Evolutionary conservation across 2,329 filamentous ascomycete genomes (phyloP), one percentile per base, ranked within the genome.

Genomic region (Scedosporium dehoogii): DNA sequence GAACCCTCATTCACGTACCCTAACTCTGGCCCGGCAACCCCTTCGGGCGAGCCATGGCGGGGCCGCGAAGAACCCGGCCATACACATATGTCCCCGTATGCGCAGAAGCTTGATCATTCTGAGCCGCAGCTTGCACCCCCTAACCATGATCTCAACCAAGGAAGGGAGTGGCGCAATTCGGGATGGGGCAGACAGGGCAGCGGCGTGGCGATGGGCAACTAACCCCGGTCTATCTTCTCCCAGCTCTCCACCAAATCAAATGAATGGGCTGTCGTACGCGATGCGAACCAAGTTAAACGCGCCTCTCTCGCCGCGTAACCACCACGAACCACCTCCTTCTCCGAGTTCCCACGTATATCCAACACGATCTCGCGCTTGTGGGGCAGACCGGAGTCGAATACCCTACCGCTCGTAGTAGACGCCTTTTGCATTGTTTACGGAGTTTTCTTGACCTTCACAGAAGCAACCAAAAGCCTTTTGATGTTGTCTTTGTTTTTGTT

Each of bases 1-100:
- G 84, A 87, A 16, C 78, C 82, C n/a, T 72, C 77, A 12, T 67
- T 74, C 58, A 75, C 78, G 7, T 75, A 74, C 61, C 70, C 70
- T 57, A 72, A 42, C 58, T 60, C 65, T 9, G 46, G 46, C 23
- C 57, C 58, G 6, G 59, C 56, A 12, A 25, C 65, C 4, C 46
- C 60, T 4, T 38, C 60, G 7, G 29, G n/a, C 2, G 41, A 29
- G 4, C 27, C 12, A 21, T 62, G 46, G 46, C 42, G 59, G 16
- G 23, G 29, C 23, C 46, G 27, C 4, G 46, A 61, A 33, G 59
- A 61, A 9, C 14, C 48, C 5, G 14, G 18, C 18, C 27, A 29
- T 29, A 29, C 27, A 6, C 58, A 25, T 14, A n/a, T 21, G 23
- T 23, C 38, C 5, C 58, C 44, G n/a, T 60, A 60, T 23, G 60